Evolutionary conservation across 768 basidiomycete species (phyloP).

Genomic region (Candolleomyces eurysporus): DNA sequence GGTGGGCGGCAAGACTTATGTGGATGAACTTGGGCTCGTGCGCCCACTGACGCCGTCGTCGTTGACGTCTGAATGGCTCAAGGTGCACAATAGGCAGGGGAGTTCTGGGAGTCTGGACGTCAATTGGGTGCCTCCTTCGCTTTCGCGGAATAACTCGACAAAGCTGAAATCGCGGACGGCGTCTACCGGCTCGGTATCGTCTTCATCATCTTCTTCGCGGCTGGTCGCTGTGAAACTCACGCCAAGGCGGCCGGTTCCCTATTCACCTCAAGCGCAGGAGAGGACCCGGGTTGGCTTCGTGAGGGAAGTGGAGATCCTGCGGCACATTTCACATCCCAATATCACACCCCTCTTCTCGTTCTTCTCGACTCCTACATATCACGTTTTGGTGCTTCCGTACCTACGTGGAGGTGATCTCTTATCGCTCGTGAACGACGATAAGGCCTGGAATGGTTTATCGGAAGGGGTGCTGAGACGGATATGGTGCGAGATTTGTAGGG

Average conservation of each 20-base stretch:
- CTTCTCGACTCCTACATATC: constrained; percentile 69
- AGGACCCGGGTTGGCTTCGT: constrained; percentile 76
- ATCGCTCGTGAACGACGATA: constrained; percentile 63
- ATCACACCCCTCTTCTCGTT: constrained; percentile 71
- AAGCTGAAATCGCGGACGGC: constrained; percentile 2
- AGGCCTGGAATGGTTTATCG: constrained; percentile 37
- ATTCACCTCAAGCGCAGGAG: constrained; percentile 43
- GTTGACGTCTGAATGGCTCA: background rate
- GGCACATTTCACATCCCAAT: constrained; percentile 81
- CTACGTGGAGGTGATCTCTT: constrained; percentile 81
- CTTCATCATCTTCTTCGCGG: background rate
- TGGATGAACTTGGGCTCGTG: background rate
- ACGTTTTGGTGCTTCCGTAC: constrained; percentile 77
- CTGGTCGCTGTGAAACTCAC: constrained; percentile 51
- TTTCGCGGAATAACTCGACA: constrained; percentile 5
- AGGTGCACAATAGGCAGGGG: background rate
- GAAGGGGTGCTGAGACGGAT: constrained; percentile 63
- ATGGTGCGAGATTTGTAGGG: constrained; percentile 73
- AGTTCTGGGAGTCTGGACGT: background rate
- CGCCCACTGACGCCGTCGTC: background rate
- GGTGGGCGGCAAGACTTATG: background rate
- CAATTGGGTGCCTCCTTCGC: constrained; percentile 9
- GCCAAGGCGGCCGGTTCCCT: constrained; percentile 27
- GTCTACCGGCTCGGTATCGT: constrained; percentile 8
- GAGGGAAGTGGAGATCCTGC: constrained; percentile 73